These are phyloP conservation scores for Lentinus tigrinus DNA, from an alignment of 768 basidiomycete species.

Conservation along the genomic window DNA sequence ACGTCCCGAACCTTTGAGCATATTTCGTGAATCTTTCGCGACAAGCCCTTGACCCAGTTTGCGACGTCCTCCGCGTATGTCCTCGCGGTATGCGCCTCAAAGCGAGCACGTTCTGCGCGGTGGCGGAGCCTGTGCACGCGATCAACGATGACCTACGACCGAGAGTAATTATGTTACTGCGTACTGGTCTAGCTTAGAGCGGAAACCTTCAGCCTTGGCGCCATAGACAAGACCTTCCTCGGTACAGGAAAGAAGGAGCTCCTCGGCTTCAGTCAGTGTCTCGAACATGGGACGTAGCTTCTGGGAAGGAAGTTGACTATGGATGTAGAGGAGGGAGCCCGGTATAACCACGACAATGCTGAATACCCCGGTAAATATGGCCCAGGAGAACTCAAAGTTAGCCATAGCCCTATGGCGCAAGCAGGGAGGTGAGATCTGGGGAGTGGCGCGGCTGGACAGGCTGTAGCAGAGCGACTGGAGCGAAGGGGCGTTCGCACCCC, in stretches of 20 bases:
- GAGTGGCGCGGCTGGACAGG: no score
- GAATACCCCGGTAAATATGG: background rate
- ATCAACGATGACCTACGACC: no score
- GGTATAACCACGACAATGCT: background rate
- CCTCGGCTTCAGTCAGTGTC: background rate
- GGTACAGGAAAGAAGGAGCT: background rate
- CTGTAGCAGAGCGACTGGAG: no score
- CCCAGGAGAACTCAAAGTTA: background rate
- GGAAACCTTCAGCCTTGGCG: background rate
- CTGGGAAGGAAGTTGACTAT: background rate
- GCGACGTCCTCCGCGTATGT: background rate
- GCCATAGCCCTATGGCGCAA: no score
- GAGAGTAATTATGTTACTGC: no score
- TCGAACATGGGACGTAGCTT: background rate
- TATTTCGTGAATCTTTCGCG: background rate
- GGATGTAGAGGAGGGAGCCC: background rate
- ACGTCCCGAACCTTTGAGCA: background rate
- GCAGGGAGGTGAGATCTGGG: no score
- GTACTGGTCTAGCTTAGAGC: background rate
- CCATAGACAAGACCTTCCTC: background rate
- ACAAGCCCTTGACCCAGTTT: background rate
- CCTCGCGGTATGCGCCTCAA: background rate
- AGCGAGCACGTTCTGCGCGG: no score
- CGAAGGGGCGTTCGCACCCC: no score
- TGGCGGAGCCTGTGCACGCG: no score